Percentiles rank a stretch among this genome's conserved stretches.
Conservation (phyloP, 257 asterid species). For the Jasminum sambac region DNA sequence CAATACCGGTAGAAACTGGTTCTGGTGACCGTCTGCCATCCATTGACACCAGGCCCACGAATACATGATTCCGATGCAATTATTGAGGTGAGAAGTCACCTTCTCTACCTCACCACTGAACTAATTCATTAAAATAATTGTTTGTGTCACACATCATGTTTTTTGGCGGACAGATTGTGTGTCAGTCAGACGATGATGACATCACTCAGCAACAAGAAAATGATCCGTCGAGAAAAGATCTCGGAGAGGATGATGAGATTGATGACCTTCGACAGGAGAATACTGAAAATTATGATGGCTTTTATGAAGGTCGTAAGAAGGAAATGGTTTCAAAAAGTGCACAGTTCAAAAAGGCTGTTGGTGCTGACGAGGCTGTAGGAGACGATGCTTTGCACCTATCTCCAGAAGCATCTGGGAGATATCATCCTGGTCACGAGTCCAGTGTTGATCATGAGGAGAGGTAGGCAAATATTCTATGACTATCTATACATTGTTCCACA, state of each 20-base stretch:
- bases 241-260: conserved; percentile 50
- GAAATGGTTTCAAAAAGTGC: conserved; percentile 45
- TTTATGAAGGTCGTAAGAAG: conserved; percentile 46
- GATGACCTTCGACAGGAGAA: conserved; percentile 52
- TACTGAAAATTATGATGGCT: conserved; percentile 35
- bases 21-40: conserved; percentile 89
- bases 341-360: conserved; percentile 35
- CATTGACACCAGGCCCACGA: conserved; percentile 81
- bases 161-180: conserved; percentile 60
- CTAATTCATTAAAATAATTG: not conserved
- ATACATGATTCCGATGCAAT: conserved; percentile 78
- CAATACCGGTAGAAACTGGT: conserved; percentile 94
- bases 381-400: conserved; percentile 36
- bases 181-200: conserved; percentile 65
- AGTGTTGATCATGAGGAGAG: conserved; percentile 52
- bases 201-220: conserved; percentile 48
- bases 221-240: conserved; percentile 37
- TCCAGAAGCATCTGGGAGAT: conserved; percentile 34
- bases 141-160: conserved; percentile 10
- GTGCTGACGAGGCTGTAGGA: conserved; percentile 37
- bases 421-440: conserved; percentile 41
- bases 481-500: conserved; percentile 24
- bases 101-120: conserved; percentile 19
- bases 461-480: conserved; percentile 28
- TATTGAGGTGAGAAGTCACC: conserved; percentile 58